Evolutionary conservation across 2,329 filamentous ascomycete species (phyloP), one percentile per base, ranked within the genome.

Genomic region (Trichoderma sp.): DNA sequence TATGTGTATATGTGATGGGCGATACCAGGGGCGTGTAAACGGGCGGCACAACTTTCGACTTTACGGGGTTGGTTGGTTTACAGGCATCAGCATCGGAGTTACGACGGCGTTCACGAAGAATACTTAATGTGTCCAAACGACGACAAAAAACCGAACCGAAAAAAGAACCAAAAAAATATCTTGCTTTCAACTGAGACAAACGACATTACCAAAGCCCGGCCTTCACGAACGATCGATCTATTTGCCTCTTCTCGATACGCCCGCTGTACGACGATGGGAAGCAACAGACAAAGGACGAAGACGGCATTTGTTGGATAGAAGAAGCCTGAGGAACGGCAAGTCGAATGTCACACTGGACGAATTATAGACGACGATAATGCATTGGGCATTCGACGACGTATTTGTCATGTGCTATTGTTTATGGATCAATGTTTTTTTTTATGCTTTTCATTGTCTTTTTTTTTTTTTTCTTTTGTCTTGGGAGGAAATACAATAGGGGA

Each of bases 51-150:
- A 66, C 61, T 70, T 60, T 70, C 66, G 57, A 70, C 57, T 70
- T 70, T 53, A 62, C 34, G 57, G 66, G 66, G 56, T 65, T 65
- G 64, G 64, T 67, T 67, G 64, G 64, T 70, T 62, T 70, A 70
- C 70, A 74, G 69, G 79, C 79, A 81, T 70, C 66, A 64, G 79
- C 79, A 81, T 78, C 61, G 79, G 79, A 79, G 79, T 81, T 80
- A 72, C 67, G 56, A 74, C 74, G 73, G 73, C 74, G 74, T 75
- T 72, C 51, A 58, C 66, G 39, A 70, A 70, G 57, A 62, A 70
- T 70, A 70, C 68, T 60, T 72, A 72, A 72, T 72, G 53, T 47
- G 15, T 62, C 56, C 43, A 34, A 61, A 51, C 56, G 24, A 60
- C 47, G 26, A 24, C 30, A 18, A 12, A 28, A 70, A 28, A 56